phyloP scores from a whole-genome alignment of 2,329 filamentous ascomycete genomes.

The Colletotrichum graminicola region DNA sequence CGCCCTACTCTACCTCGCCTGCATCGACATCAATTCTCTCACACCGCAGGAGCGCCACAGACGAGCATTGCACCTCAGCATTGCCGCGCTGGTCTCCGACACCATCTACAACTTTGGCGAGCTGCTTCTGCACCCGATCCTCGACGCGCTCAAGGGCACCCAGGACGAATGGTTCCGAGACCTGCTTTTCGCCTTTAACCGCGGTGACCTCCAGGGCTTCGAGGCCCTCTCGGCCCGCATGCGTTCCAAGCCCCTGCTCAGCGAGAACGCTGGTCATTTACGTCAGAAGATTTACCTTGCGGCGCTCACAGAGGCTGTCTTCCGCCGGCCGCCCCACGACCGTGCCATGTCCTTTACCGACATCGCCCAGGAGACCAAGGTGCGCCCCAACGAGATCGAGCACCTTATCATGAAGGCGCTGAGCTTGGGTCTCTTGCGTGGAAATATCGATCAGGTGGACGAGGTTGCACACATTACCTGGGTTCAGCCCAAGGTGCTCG shows the following conservation, averaged over 20 bases:
- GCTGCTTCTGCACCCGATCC: constrained; percentile 95
- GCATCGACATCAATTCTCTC: constrained; percentile 85
- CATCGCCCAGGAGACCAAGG: constrained; percentile 93
- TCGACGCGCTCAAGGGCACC: constrained; percentile 81
- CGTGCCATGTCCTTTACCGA: constrained; percentile 92
- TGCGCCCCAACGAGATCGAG: constrained; percentile 91
- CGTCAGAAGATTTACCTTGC: constrained; percentile 99
- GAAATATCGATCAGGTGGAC: constrained; percentile 96
- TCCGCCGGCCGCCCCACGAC: constrained; percentile 94
- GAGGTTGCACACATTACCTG: constrained; percentile 96
- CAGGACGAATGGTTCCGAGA: constrained; percentile 90
- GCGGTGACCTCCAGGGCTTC: constrained; percentile 90
- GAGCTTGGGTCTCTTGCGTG: constrained; percentile 88
- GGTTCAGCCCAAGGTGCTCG: constrained; percentile 98
- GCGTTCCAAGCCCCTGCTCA: constrained; percentile 81
- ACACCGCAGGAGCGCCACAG: constrained; percentile 80
- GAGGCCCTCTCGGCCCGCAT: constrained; percentile 86
- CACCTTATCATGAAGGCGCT: constrained; percentile 99
- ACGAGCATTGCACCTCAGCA: constrained; percentile 91
- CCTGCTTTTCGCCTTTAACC: constrained; percentile 97
- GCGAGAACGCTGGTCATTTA: constrained; percentile 84
- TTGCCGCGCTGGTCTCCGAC: constrained; percentile 92
- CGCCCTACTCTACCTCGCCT: constrained; percentile 96
- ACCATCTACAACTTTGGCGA: constrained; percentile 99
- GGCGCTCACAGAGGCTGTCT: constrained; percentile 94